Percentiles rank a stretch among this genome's conserved stretches.
phyloP scores from a whole-genome alignment of 2,329 filamentous ascomycete genomes.

The Salinomyces thailandicus region DNA sequence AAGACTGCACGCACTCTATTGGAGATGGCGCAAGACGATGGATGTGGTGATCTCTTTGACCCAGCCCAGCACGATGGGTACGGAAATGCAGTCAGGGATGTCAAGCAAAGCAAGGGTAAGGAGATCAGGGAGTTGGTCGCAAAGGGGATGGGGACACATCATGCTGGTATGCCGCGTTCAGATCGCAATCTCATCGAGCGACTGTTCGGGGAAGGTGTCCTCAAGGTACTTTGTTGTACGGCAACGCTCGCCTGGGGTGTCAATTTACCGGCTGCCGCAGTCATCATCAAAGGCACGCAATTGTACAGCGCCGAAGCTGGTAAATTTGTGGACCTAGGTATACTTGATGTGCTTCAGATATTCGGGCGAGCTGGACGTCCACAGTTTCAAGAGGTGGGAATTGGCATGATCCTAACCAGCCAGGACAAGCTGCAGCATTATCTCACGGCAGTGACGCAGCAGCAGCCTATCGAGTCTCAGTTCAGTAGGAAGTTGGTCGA shows the following conservation, averaged over 20 bases:
- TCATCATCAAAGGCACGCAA: constrained; percentile 96
- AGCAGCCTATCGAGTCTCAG: constrained; percentile 93
- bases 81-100: constrained; percentile 66
- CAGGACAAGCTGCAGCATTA: constrained; percentile 92
- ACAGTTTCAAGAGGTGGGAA: constrained; percentile 94
- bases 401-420: constrained; percentile 95
- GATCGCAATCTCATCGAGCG: constrained; percentile 95
- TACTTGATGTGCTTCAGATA: constrained; percentile 93
- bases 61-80: constrained; percentile 69
- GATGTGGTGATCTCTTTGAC: constrained; percentile 72
- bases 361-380: constrained; percentile 96
- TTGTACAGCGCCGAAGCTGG: constrained; percentile 93
- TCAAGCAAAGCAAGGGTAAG: constrained; percentile 73
- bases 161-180: constrained; percentile 89
- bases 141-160: constrained; percentile 89
- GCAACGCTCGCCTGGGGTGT: constrained; percentile 98
- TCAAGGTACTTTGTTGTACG: constrained; percentile 96
- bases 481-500: constrained; percentile 92
- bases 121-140: constrained; percentile 82
- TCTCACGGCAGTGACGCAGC: constrained; percentile 82
- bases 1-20: constrained; percentile 75
- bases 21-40: constrained; percentile 74
- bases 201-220: constrained; percentile 80
- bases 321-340: constrained; percentile 92
- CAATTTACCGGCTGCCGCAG: constrained; percentile 90